phyloP scores from a whole-genome alignment of 768 basidiomycete genomes.

The Leccinum pellstonianum region DNA sequence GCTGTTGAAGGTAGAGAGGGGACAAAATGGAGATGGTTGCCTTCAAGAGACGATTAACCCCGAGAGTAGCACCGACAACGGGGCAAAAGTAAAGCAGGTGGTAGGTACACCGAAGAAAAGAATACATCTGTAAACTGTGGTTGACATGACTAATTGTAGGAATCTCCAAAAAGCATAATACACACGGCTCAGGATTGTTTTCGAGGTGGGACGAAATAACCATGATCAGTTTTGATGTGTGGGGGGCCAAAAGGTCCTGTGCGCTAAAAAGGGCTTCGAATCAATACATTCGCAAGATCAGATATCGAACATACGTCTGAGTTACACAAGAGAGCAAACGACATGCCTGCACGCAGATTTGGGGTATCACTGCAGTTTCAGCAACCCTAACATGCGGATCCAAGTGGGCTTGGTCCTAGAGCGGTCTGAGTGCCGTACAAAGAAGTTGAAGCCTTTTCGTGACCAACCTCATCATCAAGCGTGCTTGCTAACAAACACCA shows the following conservation, averaged over 20 bases:
- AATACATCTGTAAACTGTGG: conserved; percentile 38
- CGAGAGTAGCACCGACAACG: conserved; percentile 45
- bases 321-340: conserved; percentile 48
- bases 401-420: conserved; percentile 46
- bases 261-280: conserved; percentile 38
- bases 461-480: conserved; percentile 41
- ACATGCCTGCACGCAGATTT: conserved; percentile 55
- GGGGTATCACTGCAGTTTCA: conserved; percentile 46
- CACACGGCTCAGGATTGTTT: conserved; percentile 49
- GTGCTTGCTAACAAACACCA: conserved; percentile 49
- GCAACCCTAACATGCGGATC: conserved; percentile 53
- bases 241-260: conserved; percentile 52
- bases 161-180: not conserved
- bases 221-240: conserved; percentile 51
- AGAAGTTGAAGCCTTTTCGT: not conserved
- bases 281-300: not conserved
- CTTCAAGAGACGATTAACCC: conserved; percentile 54
- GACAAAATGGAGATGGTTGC: conserved; percentile 50
- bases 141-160: conserved; percentile 7
- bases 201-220: conserved; percentile 63
- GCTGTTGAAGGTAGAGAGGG: conserved; percentile 43
- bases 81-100: conserved; percentile 44
- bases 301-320: conserved; percentile 41
- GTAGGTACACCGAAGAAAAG: conserved; percentile 46
- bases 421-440: conserved; percentile 5